A percentile compares a stretch with the other conserved stretches of the same genome.
phyloP scores from a whole-genome alignment of 2,329 filamentous ascomycete species.

The Bipolaris oryzae region DNA sequence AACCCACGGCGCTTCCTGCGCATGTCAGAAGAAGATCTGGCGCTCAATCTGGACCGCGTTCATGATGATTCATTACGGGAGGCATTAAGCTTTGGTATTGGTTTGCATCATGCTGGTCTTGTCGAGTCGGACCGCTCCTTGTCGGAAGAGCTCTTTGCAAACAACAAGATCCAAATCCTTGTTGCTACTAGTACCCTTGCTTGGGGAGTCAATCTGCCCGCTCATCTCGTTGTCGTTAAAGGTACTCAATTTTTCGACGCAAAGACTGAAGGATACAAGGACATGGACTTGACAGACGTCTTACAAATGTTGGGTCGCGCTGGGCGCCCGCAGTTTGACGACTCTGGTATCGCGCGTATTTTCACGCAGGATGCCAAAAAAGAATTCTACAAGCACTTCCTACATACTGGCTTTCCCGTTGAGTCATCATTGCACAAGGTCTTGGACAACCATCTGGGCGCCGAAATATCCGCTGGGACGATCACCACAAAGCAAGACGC shows the following conservation, averaged over 20 bases:
- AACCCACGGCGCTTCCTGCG: slow-evolving; percentile 90
- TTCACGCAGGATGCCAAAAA: slow-evolving; percentile 98
- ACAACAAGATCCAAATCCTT: slow-evolving; percentile 97
- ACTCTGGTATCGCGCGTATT: slow-evolving; percentile 92
- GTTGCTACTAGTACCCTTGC: slow-evolving; percentile 95
- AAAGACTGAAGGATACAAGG: slow-evolving; percentile 95
- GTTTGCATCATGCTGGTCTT: slow-evolving; percentile 93
- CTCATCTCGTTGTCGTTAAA: slow-evolving; percentile 96
- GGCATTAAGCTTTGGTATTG: slow-evolving; percentile 96
- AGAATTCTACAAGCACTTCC: slow-evolving; percentile 98
- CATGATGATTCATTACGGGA: slow-evolving; percentile 93
- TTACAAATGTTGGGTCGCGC: slow-evolving; percentile 97
- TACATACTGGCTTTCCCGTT: slow-evolving; percentile 97
- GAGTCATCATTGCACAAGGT: slow-evolving; percentile 97
- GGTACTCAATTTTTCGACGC: slow-evolving; percentile 98
- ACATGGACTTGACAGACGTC: slow-evolving; percentile 98
- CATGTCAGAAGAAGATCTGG: slow-evolving; percentile 93
- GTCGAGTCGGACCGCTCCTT: slow-evolving; percentile 92
- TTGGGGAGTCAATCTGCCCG: slow-evolving; percentile 97
- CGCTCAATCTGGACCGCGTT: slow-evolving; percentile 83
- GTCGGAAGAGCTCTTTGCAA: slow-evolving; percentile 90
- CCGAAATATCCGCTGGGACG: slow-evolving; percentile 91
- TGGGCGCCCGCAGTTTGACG: slow-evolving; percentile 94
- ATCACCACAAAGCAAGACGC: slow-evolving; percentile 95
- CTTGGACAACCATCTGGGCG: slow-evolving; percentile 93